Percentiles rank a stretch among this genome's conserved stretches.
Evolutionary conservation across 2,329 filamentous ascomycete species (phyloP).

Genomic region (Pseudocercospora fijiensis): DNA sequence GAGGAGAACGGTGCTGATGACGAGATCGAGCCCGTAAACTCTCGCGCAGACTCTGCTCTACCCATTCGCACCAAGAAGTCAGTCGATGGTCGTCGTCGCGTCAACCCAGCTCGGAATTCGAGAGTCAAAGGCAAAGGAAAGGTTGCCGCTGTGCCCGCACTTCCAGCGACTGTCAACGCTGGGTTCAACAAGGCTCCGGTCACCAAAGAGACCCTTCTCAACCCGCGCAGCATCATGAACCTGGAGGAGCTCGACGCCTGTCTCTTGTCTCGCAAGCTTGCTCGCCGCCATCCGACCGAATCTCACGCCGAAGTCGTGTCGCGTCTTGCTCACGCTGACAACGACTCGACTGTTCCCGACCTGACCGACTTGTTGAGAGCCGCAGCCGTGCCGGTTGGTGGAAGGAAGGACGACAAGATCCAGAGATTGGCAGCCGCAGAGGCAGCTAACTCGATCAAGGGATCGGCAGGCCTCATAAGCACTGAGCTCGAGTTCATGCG

Average conservation of each 20-base stretch:
- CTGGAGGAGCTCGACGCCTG: constrained; percentile 31
- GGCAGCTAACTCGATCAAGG: constrained; percentile 24
- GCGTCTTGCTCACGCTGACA: constrained; percentile 28
- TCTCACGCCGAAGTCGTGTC: constrained; percentile 34
- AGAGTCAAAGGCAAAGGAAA: background rate
- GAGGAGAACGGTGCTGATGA: constrained; percentile 19
- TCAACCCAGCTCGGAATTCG: constrained; percentile 7
- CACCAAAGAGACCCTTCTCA: constrained; percentile 29
- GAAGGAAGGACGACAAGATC: constrained; percentile 32
- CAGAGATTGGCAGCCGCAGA: constrained; percentile 32
- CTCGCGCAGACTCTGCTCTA: constrained; percentile 5
- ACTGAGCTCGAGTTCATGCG: constrained; percentile 28
- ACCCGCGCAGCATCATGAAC: constrained; percentile 32
- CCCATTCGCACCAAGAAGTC: constrained; percentile 10
- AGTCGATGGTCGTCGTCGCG: constrained; percentile 7
- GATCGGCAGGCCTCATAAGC: constrained; percentile 12
- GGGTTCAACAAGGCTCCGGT: constrained; percentile 16
- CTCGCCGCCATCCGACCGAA: constrained; percentile 22
- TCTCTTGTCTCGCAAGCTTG: constrained; percentile 29
- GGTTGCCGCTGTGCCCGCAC: background rate
- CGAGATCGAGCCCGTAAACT: constrained; percentile 12
- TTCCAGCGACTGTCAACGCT: background rate
- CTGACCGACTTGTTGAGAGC: constrained; percentile 24
- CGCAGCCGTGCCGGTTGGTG: constrained; percentile 17
- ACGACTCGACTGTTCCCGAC: constrained; percentile 18